phyloP scores from a whole-genome alignment of 163 green algal species.

The Chlamydomonas reinhardtii region DNA sequence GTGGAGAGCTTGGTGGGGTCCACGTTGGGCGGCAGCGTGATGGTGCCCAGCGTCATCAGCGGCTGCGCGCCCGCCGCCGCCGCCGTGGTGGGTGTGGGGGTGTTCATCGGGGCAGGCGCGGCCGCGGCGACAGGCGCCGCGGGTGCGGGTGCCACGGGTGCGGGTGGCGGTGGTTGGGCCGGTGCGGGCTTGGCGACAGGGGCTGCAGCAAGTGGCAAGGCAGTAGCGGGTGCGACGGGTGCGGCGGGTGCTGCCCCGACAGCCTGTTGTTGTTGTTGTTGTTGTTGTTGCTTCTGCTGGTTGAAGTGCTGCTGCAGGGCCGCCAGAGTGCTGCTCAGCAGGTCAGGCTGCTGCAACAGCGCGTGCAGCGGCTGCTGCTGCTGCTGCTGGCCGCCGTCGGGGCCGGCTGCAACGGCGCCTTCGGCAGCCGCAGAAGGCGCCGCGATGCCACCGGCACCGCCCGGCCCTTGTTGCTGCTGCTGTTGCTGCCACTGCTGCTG shows the following conservation, averaged over 20 bases:
- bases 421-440: too few species aligned
- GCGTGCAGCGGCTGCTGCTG: background rate
- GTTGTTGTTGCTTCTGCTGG: background rate
- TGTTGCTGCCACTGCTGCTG: slow-evolving; percentile 1
- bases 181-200: background rate
- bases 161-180: background rate
- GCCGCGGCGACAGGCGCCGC: background rate
- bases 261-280: too few species aligned
- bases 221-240: too few species aligned
- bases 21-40: slow-evolving; percentile 41
- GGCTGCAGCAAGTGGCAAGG: background rate
- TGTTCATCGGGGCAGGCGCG: background rate
- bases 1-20: slow-evolving; percentile 30
- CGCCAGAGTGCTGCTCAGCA: slow-evolving; percentile 38
- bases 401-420: too few species aligned
- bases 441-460: too few species aligned
- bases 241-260: too few species aligned
- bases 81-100: background rate
- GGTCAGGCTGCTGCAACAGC: slow-evolving; percentile 2
- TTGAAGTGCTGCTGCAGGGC: slow-evolving; percentile 50
- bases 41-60: slow-evolving; percentile 42
- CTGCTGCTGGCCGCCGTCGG: background rate
- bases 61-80: background rate
- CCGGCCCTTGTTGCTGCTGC: background rate
- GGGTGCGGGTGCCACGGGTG: too few species aligned